Base-by-base conservation (phyloP, 306 rosid species). In the Albizia julibrissin region DNA sequence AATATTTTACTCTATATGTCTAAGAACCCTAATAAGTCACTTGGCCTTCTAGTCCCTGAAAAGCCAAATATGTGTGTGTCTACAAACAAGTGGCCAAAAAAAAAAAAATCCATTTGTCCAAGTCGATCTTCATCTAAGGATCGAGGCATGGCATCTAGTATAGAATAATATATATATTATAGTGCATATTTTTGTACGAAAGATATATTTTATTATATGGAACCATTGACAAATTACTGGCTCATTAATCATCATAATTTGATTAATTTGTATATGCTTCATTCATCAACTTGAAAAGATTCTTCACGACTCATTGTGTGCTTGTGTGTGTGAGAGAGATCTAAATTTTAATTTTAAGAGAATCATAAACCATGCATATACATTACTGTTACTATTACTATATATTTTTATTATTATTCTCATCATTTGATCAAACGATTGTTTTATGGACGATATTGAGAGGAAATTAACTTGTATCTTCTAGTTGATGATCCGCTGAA, bases 21-120 rank as follows among this genome's bases (percentile, higher is more conserved):
- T 58, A n/a, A n/a, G 31, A 8, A 54, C 71, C 69, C 84, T 80
- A 75, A 74, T 75, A 86, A 58, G 93, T 76, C 95, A 79, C 21
- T 77, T 88, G 90, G 54, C 92, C 84, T 85, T 74, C 12, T 67
- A 46, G 43, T 79, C 80, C 79, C 85, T 44, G 65, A 89, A 91
- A 75, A 86, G 91, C 61, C 93, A 71, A 37, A 29, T 68, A 3
- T 56, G 10, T 42, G 52, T 73, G 49, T 43, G 21, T 70, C 12
- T 43, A 68, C 18, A 81, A 24, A 61, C 34, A 24, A 7, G 18
- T 33, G 44, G n/a, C n/a, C n/a, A 0, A 9, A 10, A 10, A 69
- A 40, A 10, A 69, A 40, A 68, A 79, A 22, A 21, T 1, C 13
- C 27, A 56, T 24, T 3, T 10, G 31, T 75, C 75, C 65, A 65